A percentile compares a stretch with the other conserved stretches of the same genome.
These are phyloP conservation scores for Leavenworthia alabamica DNA, from an alignment of 345 rosid genomes.

Conservation along the genomic window DNA sequence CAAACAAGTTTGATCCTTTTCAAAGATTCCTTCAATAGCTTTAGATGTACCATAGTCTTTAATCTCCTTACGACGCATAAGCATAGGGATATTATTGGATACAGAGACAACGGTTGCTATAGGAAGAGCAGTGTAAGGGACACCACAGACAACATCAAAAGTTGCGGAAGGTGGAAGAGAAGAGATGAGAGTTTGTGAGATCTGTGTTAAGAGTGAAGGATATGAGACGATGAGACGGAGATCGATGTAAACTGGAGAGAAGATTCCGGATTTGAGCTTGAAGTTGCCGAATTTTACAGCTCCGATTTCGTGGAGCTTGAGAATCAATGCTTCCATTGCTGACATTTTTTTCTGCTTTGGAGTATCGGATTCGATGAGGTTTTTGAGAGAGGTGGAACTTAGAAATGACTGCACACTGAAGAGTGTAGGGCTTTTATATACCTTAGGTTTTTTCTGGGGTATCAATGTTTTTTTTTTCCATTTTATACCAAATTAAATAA, in stretches of 20 bases:
- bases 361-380: conserved; percentile 19
- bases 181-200: conserved; percentile 65
- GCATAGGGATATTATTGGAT: conserved; percentile 60
- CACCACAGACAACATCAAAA: conserved; percentile 75
- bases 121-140: conserved; percentile 94
- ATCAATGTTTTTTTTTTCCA: background rate
- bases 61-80: conserved; percentile 89
- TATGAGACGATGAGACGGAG: conserved; percentile 85
- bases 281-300: conserved; percentile 86
- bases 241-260: conserved; percentile 86
- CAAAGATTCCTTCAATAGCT: conserved; percentile 72
- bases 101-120: conserved; percentile 81
- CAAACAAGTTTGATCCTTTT: conserved; percentile 49
- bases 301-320: conserved; percentile 79
- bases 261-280: conserved; percentile 91
- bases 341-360: conserved; percentile 19
- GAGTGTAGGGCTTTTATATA: background rate
- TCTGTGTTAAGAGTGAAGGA: conserved; percentile 69
- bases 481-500: background rate
- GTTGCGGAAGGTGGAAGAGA: conserved; percentile 49
- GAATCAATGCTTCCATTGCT: conserved; percentile 71
- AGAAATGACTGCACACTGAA: conserved; percentile 5
- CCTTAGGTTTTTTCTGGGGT: conserved; percentile 13
- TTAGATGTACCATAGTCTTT: conserved; percentile 86
- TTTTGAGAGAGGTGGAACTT: background rate